Evolutionary conservation across 2,329 filamentous ascomycete genomes (phyloP), one percentile per base, ranked within the genome.

Genomic region (Aspergillus unguis): DNA sequence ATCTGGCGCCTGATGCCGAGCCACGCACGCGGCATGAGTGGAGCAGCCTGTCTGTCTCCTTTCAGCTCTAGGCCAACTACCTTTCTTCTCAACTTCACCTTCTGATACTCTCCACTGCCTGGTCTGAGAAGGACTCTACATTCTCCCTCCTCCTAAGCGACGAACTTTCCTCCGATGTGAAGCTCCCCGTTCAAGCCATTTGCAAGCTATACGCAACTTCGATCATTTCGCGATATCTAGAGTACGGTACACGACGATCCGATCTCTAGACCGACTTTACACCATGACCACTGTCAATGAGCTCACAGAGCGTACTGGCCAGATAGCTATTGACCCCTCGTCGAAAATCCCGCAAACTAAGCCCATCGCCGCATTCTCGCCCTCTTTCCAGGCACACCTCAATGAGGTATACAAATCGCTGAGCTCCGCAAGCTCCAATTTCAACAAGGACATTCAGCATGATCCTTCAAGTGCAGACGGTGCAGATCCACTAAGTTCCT

Each of bases 351-450:
- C 48, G 10, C 47, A 40, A 17, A 32, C 50, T 7, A 44, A 47
- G 11, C 28, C 48, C 7, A 37, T 45, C 4, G n/a, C 50, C n/a
- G 54, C 58, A 8, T 71, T 74, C 53, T 65, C 70, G 8, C 59
- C 67, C 4, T 45, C 62, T 3, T 58, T 75, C 11, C 57, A 69
- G 7, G 46, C 58, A 6, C 65, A 74, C 48, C 55, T 76, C 11
- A 58, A 70, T 33, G 56, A 58, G 28, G 68, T 74, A 52, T 71
- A 71, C 57, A 60, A 65, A n/a, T 60, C 62, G 11, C 44, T 72
- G 27, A 53, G 49, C n/a, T 48, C 59, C n/a, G 48, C 56, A 5
- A 60, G 60, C 8, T 35, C 50, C 2, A 60, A 62, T 7, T 69
- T 69, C 9, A 42, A 64, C 27, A 52, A 53, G 4, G 58, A 61